Evolutionary conservation across 176 grass and related monocot genomes (phyloP).

Genomic region (Triticum timopheevii): DNA sequence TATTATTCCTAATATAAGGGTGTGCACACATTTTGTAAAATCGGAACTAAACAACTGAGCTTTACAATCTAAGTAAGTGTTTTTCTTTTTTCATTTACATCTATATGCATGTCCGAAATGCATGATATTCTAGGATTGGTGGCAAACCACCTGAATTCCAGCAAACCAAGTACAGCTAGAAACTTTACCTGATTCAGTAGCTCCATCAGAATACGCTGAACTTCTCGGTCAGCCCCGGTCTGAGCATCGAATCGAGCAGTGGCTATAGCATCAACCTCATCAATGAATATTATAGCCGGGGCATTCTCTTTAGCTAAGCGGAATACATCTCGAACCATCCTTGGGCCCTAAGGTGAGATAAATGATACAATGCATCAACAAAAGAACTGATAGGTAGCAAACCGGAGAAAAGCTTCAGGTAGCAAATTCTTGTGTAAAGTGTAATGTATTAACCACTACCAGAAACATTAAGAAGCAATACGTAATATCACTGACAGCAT

Average conservation of each 20-base stretch:
- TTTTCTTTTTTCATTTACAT: background rate
- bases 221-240: slow-evolving; percentile 95
- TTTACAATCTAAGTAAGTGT: background rate
- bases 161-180: background rate
- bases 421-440: background rate
- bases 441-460: background rate
- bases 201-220: slow-evolving; percentile 99
- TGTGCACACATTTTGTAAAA: background rate
- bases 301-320: slow-evolving; percentile 99
- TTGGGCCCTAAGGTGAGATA: slow-evolving; percentile 54
- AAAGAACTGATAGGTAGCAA: background rate
- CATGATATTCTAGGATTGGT: background rate
- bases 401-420: background rate
- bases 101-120: background rate
- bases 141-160: background rate
- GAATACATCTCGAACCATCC: slow-evolving; percentile 98
- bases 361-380: slow-evolving; percentile 4
- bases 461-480: slow-evolving; percentile 2
- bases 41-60: background rate
- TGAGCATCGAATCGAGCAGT: slow-evolving; percentile 99
- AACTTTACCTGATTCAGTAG: slow-evolving; percentile 87
- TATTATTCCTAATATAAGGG: background rate
- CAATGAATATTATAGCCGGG: slow-evolving; percentile 96
- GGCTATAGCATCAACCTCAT: slow-evolving; percentile 99
- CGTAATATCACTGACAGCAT: background rate